These are phyloP conservation scores for Acephala macrosclerotiorum DNA, from an alignment of 2,329 filamentous ascomycete species.

Conservation along the genomic window DNA sequence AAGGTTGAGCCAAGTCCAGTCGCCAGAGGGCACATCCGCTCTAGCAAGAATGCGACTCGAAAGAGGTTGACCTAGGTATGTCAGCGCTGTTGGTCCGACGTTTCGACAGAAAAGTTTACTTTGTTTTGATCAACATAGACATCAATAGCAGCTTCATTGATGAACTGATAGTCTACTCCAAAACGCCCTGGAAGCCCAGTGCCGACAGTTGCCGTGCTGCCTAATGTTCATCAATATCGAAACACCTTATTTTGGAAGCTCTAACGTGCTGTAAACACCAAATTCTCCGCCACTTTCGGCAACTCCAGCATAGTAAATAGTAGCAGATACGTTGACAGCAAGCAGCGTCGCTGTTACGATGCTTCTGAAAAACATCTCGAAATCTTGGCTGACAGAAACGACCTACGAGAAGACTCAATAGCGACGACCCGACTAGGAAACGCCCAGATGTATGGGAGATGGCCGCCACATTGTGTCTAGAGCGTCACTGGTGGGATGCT, in stretches of 20 bases:
- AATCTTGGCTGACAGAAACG: background rate
- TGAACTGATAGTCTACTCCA: conserved; percentile 58
- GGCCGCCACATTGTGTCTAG: background rate
- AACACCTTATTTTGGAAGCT: background rate
- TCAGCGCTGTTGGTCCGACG: no score
- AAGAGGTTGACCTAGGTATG: conserved; percentile 51
- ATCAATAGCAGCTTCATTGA: conserved; percentile 53
- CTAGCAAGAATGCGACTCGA: conserved; percentile 57
- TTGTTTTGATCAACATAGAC: conserved; percentile 55
- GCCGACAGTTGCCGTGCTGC: conserved; percentile 44
- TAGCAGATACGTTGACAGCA: conserved; percentile 43
- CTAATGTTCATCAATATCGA: conserved; percentile 16
- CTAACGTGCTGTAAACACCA: conserved; percentile 49
- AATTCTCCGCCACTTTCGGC: conserved; percentile 57
- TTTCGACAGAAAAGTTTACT: background rate
- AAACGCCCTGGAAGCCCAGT: conserved; percentile 57
- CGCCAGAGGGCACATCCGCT: conserved; percentile 56
- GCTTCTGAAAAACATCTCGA: conserved; percentile 33
- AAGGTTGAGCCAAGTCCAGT: conserved; percentile 56
- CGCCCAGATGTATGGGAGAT: background rate
- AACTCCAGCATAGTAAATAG: conserved; percentile 57
- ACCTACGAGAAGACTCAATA: background rate
- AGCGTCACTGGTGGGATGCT: background rate
- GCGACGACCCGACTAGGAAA: background rate
- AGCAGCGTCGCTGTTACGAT: conserved; percentile 28